These are phyloP conservation scores for Trametes coccinea DNA, from an alignment of 768 basidiomycete species.

Conservation along the genomic window DNA sequence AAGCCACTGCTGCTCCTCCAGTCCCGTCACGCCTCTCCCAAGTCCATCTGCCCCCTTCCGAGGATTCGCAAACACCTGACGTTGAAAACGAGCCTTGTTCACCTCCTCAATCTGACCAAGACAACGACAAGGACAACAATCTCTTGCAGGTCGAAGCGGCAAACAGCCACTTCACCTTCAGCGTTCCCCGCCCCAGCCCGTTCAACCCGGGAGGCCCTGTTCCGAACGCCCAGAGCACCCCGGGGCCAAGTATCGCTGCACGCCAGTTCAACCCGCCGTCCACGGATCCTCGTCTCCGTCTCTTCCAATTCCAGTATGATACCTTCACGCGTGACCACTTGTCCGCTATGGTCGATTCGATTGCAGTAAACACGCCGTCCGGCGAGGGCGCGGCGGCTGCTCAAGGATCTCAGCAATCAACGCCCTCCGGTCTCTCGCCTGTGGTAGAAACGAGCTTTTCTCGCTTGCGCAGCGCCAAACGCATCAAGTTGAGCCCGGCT, in stretches of 20 bases:
- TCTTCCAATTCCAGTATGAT: slow-evolving; percentile 95
- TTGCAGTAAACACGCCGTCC: slow-evolving; percentile 78
- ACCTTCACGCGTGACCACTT: slow-evolving; percentile 95
- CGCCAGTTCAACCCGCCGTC: slow-evolving; percentile 36
- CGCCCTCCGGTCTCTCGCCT: slow-evolving; percentile 38
- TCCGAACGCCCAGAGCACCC: slow-evolving; percentile 67
- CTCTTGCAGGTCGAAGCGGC: slow-evolving; percentile 21
- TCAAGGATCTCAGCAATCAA: slow-evolving; percentile 43
- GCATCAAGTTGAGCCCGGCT: slow-evolving; percentile 73
- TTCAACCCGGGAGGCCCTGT: slow-evolving; percentile 27
- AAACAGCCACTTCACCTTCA: slow-evolving; percentile 74
- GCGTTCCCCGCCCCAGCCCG: slow-evolving; percentile 50
- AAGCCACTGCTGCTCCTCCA: slow-evolving; percentile 22
- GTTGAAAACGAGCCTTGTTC: neutral
- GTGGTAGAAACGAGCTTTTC: slow-evolving; percentile 44
- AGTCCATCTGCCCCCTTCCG: slow-evolving; percentile 32
- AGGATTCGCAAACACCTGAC: neutral
- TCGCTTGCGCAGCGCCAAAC: slow-evolving; percentile 73
- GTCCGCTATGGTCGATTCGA: slow-evolving; percentile 91
- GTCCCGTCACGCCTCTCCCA: slow-evolving; percentile 41
- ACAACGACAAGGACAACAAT: neutral
- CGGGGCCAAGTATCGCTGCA: slow-evolving; percentile 39
- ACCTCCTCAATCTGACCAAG: neutral
- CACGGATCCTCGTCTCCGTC: slow-evolving; percentile 75
- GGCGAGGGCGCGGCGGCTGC: slow-evolving; percentile 44